phyloP scores from a whole-genome alignment of 495 filamentous ascomycete species.

The Aspergillus saccharolyticus region DNA sequence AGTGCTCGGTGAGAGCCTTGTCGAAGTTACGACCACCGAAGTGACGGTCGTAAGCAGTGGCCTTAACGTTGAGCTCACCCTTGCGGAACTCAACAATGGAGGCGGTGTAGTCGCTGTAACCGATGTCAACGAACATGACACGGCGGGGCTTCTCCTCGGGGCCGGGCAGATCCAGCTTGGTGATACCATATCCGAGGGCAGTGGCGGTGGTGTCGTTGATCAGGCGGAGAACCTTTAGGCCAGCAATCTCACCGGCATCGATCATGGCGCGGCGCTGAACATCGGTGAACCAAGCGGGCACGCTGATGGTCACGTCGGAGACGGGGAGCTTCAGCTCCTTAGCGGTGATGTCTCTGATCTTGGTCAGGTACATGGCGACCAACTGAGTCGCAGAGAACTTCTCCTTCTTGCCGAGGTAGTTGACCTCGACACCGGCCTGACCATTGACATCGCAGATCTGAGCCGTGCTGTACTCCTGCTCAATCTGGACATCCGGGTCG shows the following conservation, averaged over 20 bases:
- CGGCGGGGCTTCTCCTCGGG: slow-evolving; percentile 89
- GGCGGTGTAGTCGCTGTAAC: slow-evolving; percentile 91
- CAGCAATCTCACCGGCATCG: slow-evolving; percentile 92
- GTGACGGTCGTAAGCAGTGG: slow-evolving; percentile 90
- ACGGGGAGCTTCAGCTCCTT: slow-evolving; percentile 88
- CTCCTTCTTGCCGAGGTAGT: slow-evolving; percentile 91
- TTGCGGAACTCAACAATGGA: slow-evolving; percentile 96
- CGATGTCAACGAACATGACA: slow-evolving; percentile 92
- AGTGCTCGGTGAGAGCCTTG: slow-evolving; percentile 87
- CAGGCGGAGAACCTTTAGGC: slow-evolving; percentile 84
- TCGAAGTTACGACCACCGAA: slow-evolving; percentile 98
- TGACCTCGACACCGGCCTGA: slow-evolving; percentile 91
- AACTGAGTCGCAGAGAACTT: slow-evolving; percentile 88
- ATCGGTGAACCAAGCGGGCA: slow-evolving; percentile 97
- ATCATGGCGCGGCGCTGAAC: slow-evolving; percentile 81
- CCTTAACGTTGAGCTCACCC: slow-evolving; percentile 90
- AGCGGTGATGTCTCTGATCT: slow-evolving; percentile 82
- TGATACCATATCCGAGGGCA: slow-evolving; percentile 95
- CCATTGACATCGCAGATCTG: slow-evolving; percentile 84
- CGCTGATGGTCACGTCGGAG: slow-evolving; percentile 90
- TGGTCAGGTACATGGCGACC: slow-evolving; percentile 90
- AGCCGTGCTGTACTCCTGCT: slow-evolving; percentile 88
- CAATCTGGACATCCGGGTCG: slow-evolving; percentile 87
- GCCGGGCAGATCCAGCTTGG: slow-evolving; percentile 84
- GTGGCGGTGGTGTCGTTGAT: slow-evolving; percentile 99